Conservation (phyloP, 129 eudicot genomes). For the Smallanthus sonchifolius region DNA sequence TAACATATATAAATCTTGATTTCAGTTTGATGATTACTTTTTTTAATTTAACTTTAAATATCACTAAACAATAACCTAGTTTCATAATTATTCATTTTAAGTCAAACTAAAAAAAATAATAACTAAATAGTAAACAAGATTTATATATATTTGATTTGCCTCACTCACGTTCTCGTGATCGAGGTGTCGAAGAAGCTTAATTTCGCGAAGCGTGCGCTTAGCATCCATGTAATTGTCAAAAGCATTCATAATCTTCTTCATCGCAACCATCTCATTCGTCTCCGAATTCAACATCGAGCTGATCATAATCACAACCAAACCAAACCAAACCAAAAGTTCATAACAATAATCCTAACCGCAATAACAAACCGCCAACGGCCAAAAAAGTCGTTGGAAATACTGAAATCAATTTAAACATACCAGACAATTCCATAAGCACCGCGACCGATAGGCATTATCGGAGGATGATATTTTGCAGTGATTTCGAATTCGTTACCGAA, state of each 20-base stretch:
- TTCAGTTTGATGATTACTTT: too few relatives aligned
- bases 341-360: conserved; percentile 3
- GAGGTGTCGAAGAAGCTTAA: conserved; percentile 81
- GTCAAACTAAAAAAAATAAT: too few relatives aligned
- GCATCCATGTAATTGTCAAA: conserved; percentile 91
- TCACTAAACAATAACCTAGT: too few relatives aligned
- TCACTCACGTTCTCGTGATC: conserved; percentile 82
- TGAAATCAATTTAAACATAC: conserved; percentile 43
- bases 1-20: too few relatives aligned
- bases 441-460: conserved; percentile 86
- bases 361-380: background rate
- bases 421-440: conserved; percentile 97
- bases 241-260: conserved; percentile 83
- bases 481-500: conserved; percentile 71
- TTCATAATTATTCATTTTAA: too few relatives aligned
- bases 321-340: background rate
- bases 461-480: conserved; percentile 70
- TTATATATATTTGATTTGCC: background rate
- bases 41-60: too few relatives aligned
- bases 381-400: background rate
- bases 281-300: conserved; percentile 78
- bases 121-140: background rate
- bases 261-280: conserved; percentile 89
- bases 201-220: conserved; percentile 82
- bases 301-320: background rate